Percentiles rank a stretch among this genome's conserved stretches.
Evolutionary conservation across 306 rosid genomes (phyloP).

Genomic region (Cicer pinnatifidum): DNA sequence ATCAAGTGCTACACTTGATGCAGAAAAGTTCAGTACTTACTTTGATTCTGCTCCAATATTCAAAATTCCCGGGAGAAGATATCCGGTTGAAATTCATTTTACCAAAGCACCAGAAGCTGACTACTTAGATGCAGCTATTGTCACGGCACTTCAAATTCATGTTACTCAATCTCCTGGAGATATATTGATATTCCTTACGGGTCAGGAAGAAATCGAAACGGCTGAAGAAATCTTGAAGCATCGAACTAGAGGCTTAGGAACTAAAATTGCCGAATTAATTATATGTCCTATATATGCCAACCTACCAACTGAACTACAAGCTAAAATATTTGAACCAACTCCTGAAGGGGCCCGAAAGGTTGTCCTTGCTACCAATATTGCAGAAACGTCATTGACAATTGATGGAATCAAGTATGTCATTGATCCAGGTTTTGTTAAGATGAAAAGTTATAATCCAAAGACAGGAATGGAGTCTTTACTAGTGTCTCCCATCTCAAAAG

Average conservation of each 20-base stretch:
- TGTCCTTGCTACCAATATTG: constrained; percentile 95
- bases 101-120: constrained; percentile 98
- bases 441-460: constrained; percentile 64
- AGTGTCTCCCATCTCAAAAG: constrained; percentile 88
- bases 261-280: constrained; percentile 89
- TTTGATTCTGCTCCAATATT: constrained; percentile 97
- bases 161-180: constrained; percentile 92
- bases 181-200: constrained; percentile 87
- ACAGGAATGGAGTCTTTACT: constrained; percentile 95
- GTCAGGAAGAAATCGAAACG: constrained; percentile 97
- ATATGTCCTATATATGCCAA: constrained; percentile 97
- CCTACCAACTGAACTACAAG: constrained; percentile 90
- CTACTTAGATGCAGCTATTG: constrained; percentile 94
- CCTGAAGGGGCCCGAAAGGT: constrained; percentile 98
- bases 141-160: constrained; percentile 89
- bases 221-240: constrained; percentile 96
- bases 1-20: constrained; percentile 97
- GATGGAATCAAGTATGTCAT: constrained; percentile 96
- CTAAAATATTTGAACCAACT: constrained; percentile 94
- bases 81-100: constrained; percentile 87
- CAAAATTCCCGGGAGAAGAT: constrained; percentile 88
- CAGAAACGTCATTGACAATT: constrained; percentile 94
- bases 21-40: constrained; percentile 90
- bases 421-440: constrained; percentile 92
- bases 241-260: constrained; percentile 85